phyloP scores from a whole-genome alignment of 495 filamentous ascomycete genomes.

The Physcia stellaris region DNA sequence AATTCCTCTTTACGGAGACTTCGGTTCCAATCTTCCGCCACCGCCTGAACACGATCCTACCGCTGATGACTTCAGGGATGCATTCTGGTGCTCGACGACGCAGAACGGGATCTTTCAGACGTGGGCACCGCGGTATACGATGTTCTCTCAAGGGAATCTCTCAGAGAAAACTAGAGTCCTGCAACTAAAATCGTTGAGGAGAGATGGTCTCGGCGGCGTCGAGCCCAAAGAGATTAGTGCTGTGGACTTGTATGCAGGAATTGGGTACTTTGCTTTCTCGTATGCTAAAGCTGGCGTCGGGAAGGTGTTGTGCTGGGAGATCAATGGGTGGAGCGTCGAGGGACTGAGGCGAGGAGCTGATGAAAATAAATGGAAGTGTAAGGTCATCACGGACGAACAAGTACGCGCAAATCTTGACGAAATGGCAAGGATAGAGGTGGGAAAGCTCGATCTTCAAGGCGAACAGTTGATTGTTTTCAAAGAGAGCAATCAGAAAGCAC shows the following conservation, averaged over 20 bases:
- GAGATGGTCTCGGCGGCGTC: constrained; percentile 11
- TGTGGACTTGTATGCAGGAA: constrained; percentile 79
- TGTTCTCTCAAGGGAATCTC: constrained; percentile 84
- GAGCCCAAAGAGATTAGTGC: constrained; percentile 28
- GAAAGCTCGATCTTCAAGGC: constrained; percentile 16
- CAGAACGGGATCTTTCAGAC: constrained; percentile 75
- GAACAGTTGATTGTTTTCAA: constrained; percentile 42
- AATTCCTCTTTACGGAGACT: constrained; percentile 50
- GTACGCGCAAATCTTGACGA: constrained; percentile 7
- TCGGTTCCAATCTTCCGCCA: constrained; percentile 36
- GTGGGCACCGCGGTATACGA: constrained; percentile 79
- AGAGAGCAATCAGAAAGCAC: constrained; percentile 14
- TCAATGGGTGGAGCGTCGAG: constrained; percentile 82
- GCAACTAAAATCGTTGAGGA: constrained; percentile 14
- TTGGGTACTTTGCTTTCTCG: constrained; percentile 82
- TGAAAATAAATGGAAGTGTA: constrained; percentile 50
- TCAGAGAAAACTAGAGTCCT: constrained; percentile 75
- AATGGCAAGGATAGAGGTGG: constrained; percentile 11
- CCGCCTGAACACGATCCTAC: constrained; percentile 14
- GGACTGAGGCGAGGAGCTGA: constrained; percentile 56
- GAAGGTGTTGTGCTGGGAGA: constrained; percentile 71
- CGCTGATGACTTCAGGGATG: constrained; percentile 36
- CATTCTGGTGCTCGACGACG: constrained; percentile 58
- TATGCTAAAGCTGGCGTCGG: constrained; percentile 57
- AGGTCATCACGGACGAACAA: constrained; percentile 30